These are phyloP conservation scores for Eucalyptus shirleyi DNA, from an alignment of 345 rosid species.

Conservation along the genomic window DNA sequence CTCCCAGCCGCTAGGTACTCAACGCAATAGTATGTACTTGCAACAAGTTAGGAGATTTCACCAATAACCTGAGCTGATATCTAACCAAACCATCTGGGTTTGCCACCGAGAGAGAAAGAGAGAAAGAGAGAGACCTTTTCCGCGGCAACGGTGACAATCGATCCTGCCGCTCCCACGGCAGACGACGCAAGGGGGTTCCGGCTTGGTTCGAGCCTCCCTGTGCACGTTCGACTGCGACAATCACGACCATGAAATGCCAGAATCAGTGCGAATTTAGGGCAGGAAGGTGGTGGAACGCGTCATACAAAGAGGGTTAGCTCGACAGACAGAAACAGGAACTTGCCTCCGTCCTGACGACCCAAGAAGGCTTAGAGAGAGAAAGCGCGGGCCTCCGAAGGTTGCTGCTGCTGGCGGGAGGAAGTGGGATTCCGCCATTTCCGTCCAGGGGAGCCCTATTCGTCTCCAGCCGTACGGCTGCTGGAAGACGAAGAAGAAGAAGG, in stretches of 20 bases:
- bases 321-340: not conserved
- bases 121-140: conserved; percentile 33
- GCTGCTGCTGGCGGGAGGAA: not conserved
- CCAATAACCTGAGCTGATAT: not conserved
- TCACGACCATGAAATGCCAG: not conserved
- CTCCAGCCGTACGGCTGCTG: not conserved
- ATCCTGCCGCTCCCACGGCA: conserved; percentile 65
- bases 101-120: not conserved
- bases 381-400: conserved; percentile 1
- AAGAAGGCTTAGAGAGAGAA: conserved; percentile 47
- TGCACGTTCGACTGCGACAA: conserved; percentile 35
- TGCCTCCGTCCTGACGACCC: conserved; percentile 73
- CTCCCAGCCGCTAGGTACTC: not conserved
- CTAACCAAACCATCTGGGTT: not conserved
- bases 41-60: not conserved
- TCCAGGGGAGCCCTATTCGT: not conserved
- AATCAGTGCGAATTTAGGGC: not conserved
- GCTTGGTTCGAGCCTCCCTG: conserved; percentile 20
- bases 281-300: not conserved
- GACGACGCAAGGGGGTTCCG: conserved; percentile 50
- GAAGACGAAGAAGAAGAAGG: not conserved
- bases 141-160: conserved; percentile 48
- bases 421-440: not conserved
- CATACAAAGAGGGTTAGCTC: not conserved
- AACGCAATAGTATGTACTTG: not conserved